Percentiles rank a stretch among this genome's conserved stretches.
These are phyloP conservation scores for Mycena leptocephala DNA, from an alignment of 768 basidiomycete species.

Conservation along the genomic window DNA sequence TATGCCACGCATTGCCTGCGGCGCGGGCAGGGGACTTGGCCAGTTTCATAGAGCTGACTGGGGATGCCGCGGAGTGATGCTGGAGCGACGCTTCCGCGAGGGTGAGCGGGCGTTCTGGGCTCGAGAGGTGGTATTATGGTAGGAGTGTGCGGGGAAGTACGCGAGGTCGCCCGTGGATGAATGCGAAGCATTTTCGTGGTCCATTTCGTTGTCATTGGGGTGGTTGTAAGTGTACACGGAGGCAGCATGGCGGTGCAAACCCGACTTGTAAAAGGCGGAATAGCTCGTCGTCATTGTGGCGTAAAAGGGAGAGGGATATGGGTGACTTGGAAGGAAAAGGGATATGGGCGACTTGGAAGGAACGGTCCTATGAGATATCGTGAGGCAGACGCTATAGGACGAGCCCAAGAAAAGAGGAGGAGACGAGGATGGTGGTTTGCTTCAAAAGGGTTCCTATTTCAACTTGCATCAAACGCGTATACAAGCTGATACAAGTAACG, in stretches of 20 bases:
- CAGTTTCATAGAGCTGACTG: slow-evolving; percentile 53
- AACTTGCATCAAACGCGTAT: slow-evolving; percentile 21
- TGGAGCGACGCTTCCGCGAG: slow-evolving; percentile 63
- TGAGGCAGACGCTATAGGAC: not conserved
- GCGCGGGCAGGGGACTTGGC: slow-evolving; percentile 58
- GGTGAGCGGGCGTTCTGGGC: slow-evolving; percentile 41
- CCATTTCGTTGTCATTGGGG: slow-evolving; percentile 23
- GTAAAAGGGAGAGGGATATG: not conserved
- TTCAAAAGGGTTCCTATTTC: not conserved
- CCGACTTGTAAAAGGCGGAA: slow-evolving; percentile 26
- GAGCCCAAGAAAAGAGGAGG: not conserved
- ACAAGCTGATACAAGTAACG: not conserved
- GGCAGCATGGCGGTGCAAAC: slow-evolving; percentile 13
- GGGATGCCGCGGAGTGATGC: slow-evolving; percentile 58
- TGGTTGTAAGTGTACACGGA: slow-evolving; percentile 19
- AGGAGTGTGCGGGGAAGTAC: slow-evolving; percentile 11
- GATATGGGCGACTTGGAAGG: not conserved
- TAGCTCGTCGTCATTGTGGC: slow-evolving; percentile 19
- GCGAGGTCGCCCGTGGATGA: slow-evolving; percentile 21
- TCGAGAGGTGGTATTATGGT: not conserved
- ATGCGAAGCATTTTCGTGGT: slow-evolving; percentile 13
- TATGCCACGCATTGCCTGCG: slow-evolving; percentile 52
- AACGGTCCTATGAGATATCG: not conserved
- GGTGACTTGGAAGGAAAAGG: not conserved
- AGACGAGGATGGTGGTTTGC: not conserved